A percentile compares a stretch with the other conserved stretches of the same genome.
These are phyloP conservation scores for Fusarium pseudograminearum DNA, from an alignment of 2,329 filamentous ascomycete genomes.

Conservation along the genomic window DNA sequence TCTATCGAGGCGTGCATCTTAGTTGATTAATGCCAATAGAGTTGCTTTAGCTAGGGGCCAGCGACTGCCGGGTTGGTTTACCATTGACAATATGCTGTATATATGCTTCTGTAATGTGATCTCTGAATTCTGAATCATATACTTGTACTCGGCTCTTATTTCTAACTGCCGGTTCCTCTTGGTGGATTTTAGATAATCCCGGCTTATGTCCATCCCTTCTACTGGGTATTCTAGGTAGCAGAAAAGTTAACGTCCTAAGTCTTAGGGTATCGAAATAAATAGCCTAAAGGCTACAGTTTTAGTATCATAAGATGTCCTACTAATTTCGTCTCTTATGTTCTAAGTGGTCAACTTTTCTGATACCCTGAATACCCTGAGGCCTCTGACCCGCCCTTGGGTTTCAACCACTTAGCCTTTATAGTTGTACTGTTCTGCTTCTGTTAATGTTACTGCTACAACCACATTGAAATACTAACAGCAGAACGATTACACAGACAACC, in stretches of 20 bases:
- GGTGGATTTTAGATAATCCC: constrained; percentile 27
- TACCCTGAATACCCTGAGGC: too few species aligned
- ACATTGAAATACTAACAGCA: constrained; percentile 4
- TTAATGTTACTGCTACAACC: constrained; percentile 8
- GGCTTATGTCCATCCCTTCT: constrained; percentile 8
- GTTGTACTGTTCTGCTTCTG: not conserved
- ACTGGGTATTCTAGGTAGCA: too few species aligned
- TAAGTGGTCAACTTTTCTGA: too few species aligned
- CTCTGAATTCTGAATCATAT: too few species aligned
- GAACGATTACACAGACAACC: not conserved
- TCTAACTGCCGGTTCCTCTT: constrained; percentile 27
- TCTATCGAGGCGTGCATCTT: not conserved
- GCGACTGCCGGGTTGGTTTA: not conserved
- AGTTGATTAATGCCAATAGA: not conserved
- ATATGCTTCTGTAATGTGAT: too few species aligned
- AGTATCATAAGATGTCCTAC: too few species aligned
- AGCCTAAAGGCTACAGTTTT: too few species aligned
- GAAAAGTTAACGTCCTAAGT: too few species aligned
- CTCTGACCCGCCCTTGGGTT: constrained; percentile 3
- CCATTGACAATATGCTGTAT: too few species aligned
- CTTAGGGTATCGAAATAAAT: too few species aligned
- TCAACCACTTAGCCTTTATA: not conserved
- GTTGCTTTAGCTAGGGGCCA: not conserved
- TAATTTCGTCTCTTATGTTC: too few species aligned
- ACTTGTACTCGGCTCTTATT: not conserved